Base-by-base conservation (phyloP, 768 basidiomycete genomes). In the Kwoniella dendrophila region DNA sequence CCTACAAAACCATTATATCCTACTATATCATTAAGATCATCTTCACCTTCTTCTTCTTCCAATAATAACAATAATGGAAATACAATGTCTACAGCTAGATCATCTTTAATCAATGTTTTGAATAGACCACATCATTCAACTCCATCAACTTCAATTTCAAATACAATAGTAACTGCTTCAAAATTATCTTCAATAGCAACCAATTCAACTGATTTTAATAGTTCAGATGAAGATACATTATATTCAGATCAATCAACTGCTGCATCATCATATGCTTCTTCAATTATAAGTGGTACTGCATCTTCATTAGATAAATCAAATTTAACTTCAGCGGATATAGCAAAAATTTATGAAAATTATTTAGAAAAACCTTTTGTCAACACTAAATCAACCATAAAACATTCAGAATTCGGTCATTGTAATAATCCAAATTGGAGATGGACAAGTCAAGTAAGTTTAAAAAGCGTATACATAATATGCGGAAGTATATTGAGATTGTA, bases 381-480 rank as follows among this genome's bases (percentile, higher is more conserved):
- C 32, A 74, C 66, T 41, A 76, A 75, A 51, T 63, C 64, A 33
- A 61, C 70, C 0, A 67, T 76, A 53, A 77, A 72, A 66, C 79
- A 98, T 81, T 85, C 89, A 26, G 94, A 97, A 81, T 97, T 94
- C 76, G 94, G 94, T 0, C 91, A 92, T 78, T 92, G 90, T 72
- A 86, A 85, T 26, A 87, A 92, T 71, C 86, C 89, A 64, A 82
- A 82, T 75, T 89, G 62, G 80, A 82, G 55, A 75, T 82, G 56
- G 84, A 86, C 71, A 80, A 85, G 58, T 72, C 73, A 75, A 65
- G 70, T 75, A 56, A 56, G 66, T 63, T 52, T 26, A 38, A 63
- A 4, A 22, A 16, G 29, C 10, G n/a, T n/a, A n/a, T n/a, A n/a
- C n/a, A n/a, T n/a, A n/a, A n/a, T n/a, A n/a, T n/a, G n/a, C n/a